Evolutionary conservation across 2,329 filamentous ascomycete species (phyloP).

Genomic region (Fusarium kyushuense): DNA sequence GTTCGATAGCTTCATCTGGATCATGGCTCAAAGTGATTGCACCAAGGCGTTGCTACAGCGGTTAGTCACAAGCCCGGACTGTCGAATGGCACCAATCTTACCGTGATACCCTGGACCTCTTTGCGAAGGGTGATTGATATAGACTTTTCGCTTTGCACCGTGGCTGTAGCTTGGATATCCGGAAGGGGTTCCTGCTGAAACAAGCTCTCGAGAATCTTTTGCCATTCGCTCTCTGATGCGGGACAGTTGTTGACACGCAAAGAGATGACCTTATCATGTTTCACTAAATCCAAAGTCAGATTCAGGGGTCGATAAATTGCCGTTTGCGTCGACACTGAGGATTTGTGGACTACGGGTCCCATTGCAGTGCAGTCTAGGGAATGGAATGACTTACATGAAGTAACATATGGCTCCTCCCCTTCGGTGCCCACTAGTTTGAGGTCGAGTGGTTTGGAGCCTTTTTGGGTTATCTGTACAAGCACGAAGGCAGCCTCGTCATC

Average conservation of each 20-base stretch:
- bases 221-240: conserved; percentile 75
- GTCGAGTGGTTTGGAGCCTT: conserved; percentile 67
- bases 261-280: conserved; percentile 65
- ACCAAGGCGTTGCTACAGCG: conserved; percentile 74
- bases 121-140: conserved; percentile 74
- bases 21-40: conserved; percentile 68
- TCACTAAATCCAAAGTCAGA: conserved; percentile 58
- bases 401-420: conserved; percentile 69
- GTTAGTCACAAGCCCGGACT: conserved; percentile 41
- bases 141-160: conserved; percentile 63
- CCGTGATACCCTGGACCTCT: conserved; percentile 75
- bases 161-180: conserved; percentile 70
- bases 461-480: conserved; percentile 69
- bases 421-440: conserved; percentile 77
- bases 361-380: conserved; percentile 30
- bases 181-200: conserved; percentile 65
- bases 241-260: conserved; percentile 66
- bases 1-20: conserved; percentile 69
- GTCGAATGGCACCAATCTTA: conserved; percentile 53
- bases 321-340: conserved; percentile 37
- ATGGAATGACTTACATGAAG: conserved; percentile 64
- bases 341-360: conserved; percentile 33
- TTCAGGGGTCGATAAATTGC: conserved; percentile 29
- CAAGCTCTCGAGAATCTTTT: conserved; percentile 67
- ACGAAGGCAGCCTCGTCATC: conserved; percentile 66